A percentile compares a stretch with the other conserved stretches of the same genome.
phyloP scores from a whole-genome alignment of 441 rosid genomes.

The Eruca vesicaria region DNA sequence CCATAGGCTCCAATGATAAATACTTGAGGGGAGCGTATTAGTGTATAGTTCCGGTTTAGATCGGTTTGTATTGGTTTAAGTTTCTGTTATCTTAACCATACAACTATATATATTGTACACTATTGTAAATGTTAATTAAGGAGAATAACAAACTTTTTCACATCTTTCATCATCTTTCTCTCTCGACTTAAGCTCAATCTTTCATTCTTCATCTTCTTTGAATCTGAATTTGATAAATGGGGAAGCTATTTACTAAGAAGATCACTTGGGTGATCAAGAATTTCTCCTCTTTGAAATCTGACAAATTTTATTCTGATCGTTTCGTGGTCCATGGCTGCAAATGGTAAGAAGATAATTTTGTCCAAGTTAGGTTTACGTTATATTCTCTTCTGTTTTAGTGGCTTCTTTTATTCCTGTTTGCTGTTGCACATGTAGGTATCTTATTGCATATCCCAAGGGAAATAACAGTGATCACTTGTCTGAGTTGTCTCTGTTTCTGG shows the following conservation, averaged over 20 bases:
- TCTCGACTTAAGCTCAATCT: no score
- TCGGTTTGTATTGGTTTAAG: no score
- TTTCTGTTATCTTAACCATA: no score
- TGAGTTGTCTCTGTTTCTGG: background rate
- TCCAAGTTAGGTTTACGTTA: background rate
- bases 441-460: background rate
- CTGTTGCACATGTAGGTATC: background rate
- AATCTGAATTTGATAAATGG: background rate
- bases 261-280: conserved; percentile 59
- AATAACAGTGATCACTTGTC: background rate
- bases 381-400: background rate
- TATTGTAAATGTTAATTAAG: no score
- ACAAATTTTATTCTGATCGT: conserved; percentile 45
- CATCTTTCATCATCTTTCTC: no score
- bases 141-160: no score
- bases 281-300: conserved; percentile 47
- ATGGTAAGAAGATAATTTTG: conserved; percentile 40
- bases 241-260: conserved; percentile 16
- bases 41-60: no score
- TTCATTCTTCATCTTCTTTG: no score
- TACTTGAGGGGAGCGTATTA: no score
- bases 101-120: no score
- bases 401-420: background rate
- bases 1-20: no score
- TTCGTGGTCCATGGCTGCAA: conserved; percentile 52